Evolutionary conservation across 2,329 filamentous ascomycete genomes (phyloP).

Genomic region (Capronia coronata): DNA sequence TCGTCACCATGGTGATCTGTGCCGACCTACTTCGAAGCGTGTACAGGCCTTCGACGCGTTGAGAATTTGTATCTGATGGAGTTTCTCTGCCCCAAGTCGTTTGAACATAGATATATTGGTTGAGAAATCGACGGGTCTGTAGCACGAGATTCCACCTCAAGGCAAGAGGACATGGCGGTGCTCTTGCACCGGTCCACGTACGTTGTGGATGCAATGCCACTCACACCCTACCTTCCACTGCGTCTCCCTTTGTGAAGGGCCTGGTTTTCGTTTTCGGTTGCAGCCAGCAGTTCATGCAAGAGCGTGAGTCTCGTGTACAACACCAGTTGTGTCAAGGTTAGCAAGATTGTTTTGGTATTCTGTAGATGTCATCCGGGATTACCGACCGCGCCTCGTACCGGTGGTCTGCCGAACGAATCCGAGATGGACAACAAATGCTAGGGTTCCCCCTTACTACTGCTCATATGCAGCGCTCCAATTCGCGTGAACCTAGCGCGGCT

Average conservation of each 20-base stretch:
- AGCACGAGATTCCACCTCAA: not conserved
- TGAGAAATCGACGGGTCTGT: not conserved
- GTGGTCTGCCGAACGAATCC: not conserved
- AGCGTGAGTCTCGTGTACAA: not conserved
- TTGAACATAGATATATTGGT: not conserved
- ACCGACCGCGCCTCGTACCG: not conserved
- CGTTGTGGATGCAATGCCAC: not conserved
- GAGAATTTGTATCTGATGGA: too few relatives aligned
- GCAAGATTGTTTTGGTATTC: not conserved
- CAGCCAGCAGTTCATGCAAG: not conserved
- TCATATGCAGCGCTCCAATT: not conserved
- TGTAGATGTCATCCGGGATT: not conserved
- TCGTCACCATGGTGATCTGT: not conserved
- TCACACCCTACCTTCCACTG: not conserved
- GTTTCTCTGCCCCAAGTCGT: too few relatives aligned
- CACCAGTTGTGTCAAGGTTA: not conserved
- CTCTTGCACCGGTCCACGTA: not conserved
- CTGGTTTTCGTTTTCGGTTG: not conserved
- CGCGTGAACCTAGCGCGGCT: not conserved
- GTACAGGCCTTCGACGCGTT: too few relatives aligned
- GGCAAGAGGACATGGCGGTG: not conserved
- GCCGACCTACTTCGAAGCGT: not conserved
- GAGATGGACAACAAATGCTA: not conserved
- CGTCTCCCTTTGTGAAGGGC: too few relatives aligned
- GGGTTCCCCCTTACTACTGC: not conserved